phyloP scores from a whole-genome alignment of 2,329 filamentous ascomycete species.

The Meredithiella fracta region DNA sequence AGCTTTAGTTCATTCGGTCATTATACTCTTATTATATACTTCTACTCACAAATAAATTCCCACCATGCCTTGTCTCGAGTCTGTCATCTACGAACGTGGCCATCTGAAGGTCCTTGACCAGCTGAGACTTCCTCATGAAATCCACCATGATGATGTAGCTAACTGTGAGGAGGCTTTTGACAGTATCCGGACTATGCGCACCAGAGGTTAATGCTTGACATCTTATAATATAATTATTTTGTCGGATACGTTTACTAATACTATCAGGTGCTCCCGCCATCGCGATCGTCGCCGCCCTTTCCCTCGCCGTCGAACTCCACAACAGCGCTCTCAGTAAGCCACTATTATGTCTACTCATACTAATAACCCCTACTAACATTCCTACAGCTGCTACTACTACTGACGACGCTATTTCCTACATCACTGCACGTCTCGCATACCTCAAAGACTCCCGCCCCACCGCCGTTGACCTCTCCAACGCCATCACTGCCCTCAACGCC shows the following conservation, averaged over 20 bases:
- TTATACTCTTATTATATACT: no score
- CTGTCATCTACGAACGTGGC: conserved; percentile 59
- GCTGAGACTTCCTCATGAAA: conserved; percentile 64
- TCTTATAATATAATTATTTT: neutral
- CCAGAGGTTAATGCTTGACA: conserved; percentile 31
- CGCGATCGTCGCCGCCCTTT: conserved; percentile 87
- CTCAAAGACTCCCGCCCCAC: conserved; percentile 81
- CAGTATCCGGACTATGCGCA: conserved; percentile 65
- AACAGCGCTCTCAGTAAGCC: conserved; percentile 32
- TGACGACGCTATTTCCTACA: conserved; percentile 49
- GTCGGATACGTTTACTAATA: neutral
- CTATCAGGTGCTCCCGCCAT: conserved; percentile 62
- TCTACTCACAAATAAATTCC: no score
- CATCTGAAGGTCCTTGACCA: conserved; percentile 66
- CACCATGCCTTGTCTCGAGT: conserved; percentile 47
- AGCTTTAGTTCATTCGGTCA: no score
- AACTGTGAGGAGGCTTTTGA: conserved; percentile 63
- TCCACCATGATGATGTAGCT: conserved; percentile 57
- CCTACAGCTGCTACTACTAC: conserved; percentile 24
- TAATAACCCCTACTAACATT: conserved; percentile 27
- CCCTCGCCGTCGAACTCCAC: conserved; percentile 69
- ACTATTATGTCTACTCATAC: no score
- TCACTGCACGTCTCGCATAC: conserved; percentile 65
- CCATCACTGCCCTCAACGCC: conserved; percentile 61
- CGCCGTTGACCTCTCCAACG: conserved; percentile 86